A percentile compares a stretch with the other conserved stretches of the same genome.
phyloP scores from a whole-genome alignment of 441 rosid species.

The Bruguiera hainesii region DNA sequence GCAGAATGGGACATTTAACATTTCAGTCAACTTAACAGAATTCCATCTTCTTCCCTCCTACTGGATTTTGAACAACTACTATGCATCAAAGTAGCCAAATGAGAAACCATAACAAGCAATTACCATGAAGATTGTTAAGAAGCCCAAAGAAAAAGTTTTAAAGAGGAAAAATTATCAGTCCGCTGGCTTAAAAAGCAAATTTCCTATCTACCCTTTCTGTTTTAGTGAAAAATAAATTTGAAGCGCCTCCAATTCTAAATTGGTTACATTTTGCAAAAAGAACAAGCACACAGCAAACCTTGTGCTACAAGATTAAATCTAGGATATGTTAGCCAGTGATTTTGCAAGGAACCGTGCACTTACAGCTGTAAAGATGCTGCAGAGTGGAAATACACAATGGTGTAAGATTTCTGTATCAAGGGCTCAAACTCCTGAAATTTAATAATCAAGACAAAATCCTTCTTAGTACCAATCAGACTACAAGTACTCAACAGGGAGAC shows the following conservation, averaged over 20 bases:
- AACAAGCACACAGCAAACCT: not conserved
- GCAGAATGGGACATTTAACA: not conserved
- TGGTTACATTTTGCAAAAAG: not conserved
- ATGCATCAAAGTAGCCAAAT: not conserved
- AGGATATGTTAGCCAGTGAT: not conserved
- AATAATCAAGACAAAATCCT: constrained; percentile 15
- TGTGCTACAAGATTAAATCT: constrained; percentile 6
- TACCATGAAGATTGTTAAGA: not conserved
- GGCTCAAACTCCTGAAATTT: constrained; percentile 91
- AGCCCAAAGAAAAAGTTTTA: not conserved
- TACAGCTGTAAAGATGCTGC: constrained; percentile 97
- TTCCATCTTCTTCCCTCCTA: not conserved
- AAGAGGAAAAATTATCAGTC: not conserved
- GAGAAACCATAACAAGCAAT: not conserved
- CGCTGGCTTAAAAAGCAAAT: not conserved
- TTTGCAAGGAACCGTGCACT: constrained; percentile 34
- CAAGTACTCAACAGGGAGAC: not conserved
- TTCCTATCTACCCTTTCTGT: not conserved
- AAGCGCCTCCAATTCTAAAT: not conserved
- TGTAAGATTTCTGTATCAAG: constrained; percentile 86
- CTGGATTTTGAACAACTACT: not conserved
- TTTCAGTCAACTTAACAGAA: constrained; percentile 6
- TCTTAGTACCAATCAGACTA: constrained; percentile 18
- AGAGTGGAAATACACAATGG: constrained; percentile 93
- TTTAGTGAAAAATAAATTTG: not conserved